phyloP scores from a whole-genome alignment of 768 basidiomycete species.

The Hypholoma fasciculare region DNA sequence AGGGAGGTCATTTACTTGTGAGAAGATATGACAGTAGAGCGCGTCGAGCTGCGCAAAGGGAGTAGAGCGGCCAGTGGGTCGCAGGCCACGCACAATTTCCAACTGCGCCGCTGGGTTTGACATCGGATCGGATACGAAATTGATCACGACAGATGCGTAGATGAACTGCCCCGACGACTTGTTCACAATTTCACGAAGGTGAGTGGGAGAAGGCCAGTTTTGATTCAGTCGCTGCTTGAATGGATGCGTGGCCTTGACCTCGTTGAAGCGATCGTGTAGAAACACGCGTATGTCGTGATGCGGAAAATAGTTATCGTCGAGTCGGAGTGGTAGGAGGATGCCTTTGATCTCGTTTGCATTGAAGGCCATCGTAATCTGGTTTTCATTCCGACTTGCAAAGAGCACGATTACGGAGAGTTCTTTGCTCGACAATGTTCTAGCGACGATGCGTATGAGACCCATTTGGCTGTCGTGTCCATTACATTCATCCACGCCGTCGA shows the following conservation, averaged over 20 bases:
- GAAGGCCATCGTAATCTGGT: neutral
- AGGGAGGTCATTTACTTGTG: neutral
- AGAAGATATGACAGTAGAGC: slow-evolving; percentile 1
- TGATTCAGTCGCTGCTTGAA: neutral
- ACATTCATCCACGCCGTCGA: slow-evolving; percentile 27
- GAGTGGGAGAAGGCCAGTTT: neutral
- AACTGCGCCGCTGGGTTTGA: neutral
- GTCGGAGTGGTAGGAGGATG: neutral
- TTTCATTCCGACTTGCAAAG: slow-evolving; percentile 13
- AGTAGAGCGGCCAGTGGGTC: neutral
- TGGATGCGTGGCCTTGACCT: slow-evolving; percentile 6
- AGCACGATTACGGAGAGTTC: slow-evolving; percentile 6
- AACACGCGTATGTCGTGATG: slow-evolving; percentile 4
- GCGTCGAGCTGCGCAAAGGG: slow-evolving; percentile 4
- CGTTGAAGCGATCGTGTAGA: neutral
- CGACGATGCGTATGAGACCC: neutral
- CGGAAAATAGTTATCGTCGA: neutral
- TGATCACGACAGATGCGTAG: slow-evolving; percentile 2
- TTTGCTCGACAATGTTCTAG: neutral
- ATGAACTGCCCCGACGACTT: slow-evolving; percentile 9
- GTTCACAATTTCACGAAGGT: neutral
- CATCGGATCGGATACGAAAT: neutral
- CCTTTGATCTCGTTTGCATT: neutral
- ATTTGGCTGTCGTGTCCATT: neutral
- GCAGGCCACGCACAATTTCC: neutral